phyloP scores from a whole-genome alignment of 768 basidiomycete species.

The Lyophyllum atratum region DNA sequence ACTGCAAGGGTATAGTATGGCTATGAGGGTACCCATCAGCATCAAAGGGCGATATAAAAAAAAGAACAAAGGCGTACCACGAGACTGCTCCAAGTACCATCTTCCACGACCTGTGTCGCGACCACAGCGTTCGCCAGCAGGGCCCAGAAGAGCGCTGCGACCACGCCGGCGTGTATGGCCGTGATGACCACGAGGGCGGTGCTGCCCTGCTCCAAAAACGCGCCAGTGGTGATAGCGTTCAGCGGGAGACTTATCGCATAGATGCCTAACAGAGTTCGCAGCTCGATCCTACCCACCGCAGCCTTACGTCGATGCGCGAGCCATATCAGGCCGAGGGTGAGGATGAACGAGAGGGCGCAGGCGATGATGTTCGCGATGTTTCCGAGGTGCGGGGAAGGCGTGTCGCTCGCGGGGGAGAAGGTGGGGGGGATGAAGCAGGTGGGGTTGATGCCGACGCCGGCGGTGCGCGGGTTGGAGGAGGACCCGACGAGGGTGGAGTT shows the following conservation, averaged over 20 bases:
- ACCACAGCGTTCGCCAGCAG: slow-evolving; percentile 77
- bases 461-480: slow-evolving; percentile 47
- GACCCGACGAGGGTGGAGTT: slow-evolving; percentile 37
- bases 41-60: slow-evolving; percentile 1
- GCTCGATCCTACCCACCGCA: slow-evolving; percentile 86
- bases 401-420: slow-evolving; percentile 47
- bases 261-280: slow-evolving; percentile 62
- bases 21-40: slow-evolving; percentile 34
- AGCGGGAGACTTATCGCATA: slow-evolving; percentile 76
- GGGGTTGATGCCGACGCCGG: slow-evolving; percentile 84
- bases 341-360: slow-evolving; percentile 71
- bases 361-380: slow-evolving; percentile 87
- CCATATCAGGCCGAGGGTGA: slow-evolving; percentile 58
- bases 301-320: slow-evolving; percentile 71
- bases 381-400: slow-evolving; percentile 42
- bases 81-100: slow-evolving; percentile 74
- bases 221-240: slow-evolving; percentile 80
- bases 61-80: slow-evolving; percentile 47
- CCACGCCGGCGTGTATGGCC: slow-evolving; percentile 77
- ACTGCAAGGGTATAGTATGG: slow-evolving; percentile 60
- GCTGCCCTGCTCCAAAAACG: slow-evolving; percentile 77
- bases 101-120: slow-evolving; percentile 91
- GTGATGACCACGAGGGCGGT: slow-evolving; percentile 67
- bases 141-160: slow-evolving; percentile 79
- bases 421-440: slow-evolving; percentile 74